Percentiles rank a stretch among this genome's conserved stretches.
These are phyloP conservation scores for Trichophyton rubrum DNA, from an alignment of 2,329 filamentous ascomycete species.

Conservation along the genomic window DNA sequence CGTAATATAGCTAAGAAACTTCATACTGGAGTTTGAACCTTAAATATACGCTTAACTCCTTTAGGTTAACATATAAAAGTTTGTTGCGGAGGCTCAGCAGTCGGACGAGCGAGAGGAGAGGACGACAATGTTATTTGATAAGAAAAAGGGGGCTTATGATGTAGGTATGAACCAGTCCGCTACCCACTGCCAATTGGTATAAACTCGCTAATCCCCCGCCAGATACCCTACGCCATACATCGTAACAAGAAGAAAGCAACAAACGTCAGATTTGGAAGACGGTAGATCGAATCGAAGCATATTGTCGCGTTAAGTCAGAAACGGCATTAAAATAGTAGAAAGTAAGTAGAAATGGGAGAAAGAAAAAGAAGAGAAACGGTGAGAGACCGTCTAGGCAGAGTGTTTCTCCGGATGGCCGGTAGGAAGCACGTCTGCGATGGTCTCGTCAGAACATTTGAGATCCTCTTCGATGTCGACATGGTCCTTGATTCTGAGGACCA, in stretches of 20 bases:
- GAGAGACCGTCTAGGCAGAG: not conserved
- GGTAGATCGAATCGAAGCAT: no score
- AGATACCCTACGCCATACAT: not conserved
- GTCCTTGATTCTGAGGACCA: conserved; percentile 71
- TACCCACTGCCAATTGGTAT: not conserved
- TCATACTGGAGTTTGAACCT: no score
- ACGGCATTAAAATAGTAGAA: not conserved
- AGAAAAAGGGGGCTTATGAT: no score
- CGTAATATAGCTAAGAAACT: no score
- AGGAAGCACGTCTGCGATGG: conserved; percentile 52
- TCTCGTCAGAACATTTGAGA: conserved; percentile 74
- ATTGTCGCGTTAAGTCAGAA: no score
- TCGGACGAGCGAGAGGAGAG: not conserved
- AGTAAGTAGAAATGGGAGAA: not conserved
- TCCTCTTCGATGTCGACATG: conserved; percentile 72
- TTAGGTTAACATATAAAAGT: no score
- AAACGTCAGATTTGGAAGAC: not conserved
- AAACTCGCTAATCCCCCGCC: not conserved
- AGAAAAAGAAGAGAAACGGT: not conserved
- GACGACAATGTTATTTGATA: not conserved
- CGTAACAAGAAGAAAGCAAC: not conserved
- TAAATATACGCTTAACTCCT: no score
- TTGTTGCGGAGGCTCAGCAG: no score
- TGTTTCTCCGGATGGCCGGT: not conserved
- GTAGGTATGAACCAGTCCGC: no score